Percentiles rank a stretch among this genome's conserved stretches.
phyloP scores from a whole-genome alignment of 2,329 filamentous ascomycete species.

The Plectosphaerella sp. region DNA sequence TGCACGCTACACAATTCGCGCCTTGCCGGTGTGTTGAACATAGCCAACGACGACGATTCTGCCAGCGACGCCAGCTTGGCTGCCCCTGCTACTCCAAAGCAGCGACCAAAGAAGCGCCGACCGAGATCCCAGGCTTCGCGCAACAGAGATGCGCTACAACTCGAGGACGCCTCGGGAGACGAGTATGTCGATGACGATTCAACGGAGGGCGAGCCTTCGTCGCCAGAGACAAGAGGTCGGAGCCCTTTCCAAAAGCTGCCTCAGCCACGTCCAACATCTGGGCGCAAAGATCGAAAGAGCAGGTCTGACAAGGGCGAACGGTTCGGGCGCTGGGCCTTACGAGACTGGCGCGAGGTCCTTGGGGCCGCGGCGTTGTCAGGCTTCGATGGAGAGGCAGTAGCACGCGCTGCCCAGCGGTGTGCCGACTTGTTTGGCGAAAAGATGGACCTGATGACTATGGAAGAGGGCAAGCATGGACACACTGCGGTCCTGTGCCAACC shows the following conservation, averaged over 20 bases:
- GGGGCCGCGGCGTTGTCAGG: constrained; percentile 72
- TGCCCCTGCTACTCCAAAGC: neutral
- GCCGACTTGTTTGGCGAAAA: constrained; percentile 68
- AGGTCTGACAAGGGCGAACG: constrained; percentile 14
- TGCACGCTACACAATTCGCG: constrained; percentile 65
- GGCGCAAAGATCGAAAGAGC: neutral
- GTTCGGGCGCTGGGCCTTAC: constrained; percentile 35
- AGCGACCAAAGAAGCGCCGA: neutral
- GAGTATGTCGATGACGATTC: neutral
- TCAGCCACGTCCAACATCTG: no score
- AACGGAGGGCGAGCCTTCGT: no score
- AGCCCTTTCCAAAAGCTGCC: no score
- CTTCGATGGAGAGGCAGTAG: constrained; percentile 60
- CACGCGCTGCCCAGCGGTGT: constrained; percentile 69
- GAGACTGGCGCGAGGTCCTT: constrained; percentile 84
- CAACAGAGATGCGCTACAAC: constrained; percentile 9
- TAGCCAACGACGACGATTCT: constrained; percentile 20
- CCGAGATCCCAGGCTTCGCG: neutral
- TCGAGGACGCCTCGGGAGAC: constrained; percentile 17
- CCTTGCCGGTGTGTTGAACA: constrained; percentile 38
- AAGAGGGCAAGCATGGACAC: constrained; percentile 16
- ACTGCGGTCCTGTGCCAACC: neutral
- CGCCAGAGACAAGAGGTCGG: no score
- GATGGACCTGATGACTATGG: constrained; percentile 61
- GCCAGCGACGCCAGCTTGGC: neutral